A percentile compares a stretch with the other conserved stretches of the same genome.
These are phyloP conservation scores for Bacidia gigantensis DNA, from an alignment of 495 filamentous ascomycete genomes.

Conservation along the genomic window DNA sequence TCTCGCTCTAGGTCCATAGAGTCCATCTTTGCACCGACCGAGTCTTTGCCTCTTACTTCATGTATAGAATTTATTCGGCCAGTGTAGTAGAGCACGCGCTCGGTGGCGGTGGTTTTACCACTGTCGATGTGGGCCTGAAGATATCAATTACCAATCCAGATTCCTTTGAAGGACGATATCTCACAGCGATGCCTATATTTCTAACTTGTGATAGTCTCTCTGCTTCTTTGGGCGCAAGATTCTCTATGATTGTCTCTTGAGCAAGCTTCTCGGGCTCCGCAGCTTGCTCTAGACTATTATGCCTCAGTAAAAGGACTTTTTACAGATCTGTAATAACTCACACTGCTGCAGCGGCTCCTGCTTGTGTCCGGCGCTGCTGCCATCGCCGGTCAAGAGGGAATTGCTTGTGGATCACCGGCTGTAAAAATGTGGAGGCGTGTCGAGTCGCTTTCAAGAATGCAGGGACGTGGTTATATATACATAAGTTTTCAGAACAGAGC, in stretches of 20 bases:
- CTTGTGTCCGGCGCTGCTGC: conserved; percentile 23
- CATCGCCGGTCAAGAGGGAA: conserved; percentile 18
- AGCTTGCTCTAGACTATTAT: conserved; percentile 44
- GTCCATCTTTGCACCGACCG: conserved; percentile 98
- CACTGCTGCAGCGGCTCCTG: conserved; percentile 31
- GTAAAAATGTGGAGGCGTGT: conserved; percentile 14
- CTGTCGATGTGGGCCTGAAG: conserved; percentile 91
- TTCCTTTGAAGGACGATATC: conserved; percentile 14
- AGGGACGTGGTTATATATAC: neutral
- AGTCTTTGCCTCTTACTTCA: conserved; percentile 91
- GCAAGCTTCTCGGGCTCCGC: conserved; percentile 43
- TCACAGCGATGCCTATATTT: conserved; percentile 96
- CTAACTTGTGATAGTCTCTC: conserved; percentile 64
- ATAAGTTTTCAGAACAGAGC: conserved; percentile 9
- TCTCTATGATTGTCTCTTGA: conserved; percentile 57
- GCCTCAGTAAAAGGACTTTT: neutral
- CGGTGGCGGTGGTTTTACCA: conserved; percentile 94
- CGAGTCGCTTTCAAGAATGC: conserved; percentile 16
- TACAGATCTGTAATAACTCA: conserved; percentile 18
- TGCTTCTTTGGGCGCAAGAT: conserved; percentile 61
- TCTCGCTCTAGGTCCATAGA: conserved; percentile 98
- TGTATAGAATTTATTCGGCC: conserved; percentile 94
- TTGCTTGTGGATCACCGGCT: conserved; percentile 7
- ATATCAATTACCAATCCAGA: neutral
- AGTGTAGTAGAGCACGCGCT: conserved; percentile 97